These are phyloP conservation scores for Colletotrichum melonis DNA, from an alignment of 2,329 filamentous ascomycete genomes.

Conservation along the genomic window DNA sequence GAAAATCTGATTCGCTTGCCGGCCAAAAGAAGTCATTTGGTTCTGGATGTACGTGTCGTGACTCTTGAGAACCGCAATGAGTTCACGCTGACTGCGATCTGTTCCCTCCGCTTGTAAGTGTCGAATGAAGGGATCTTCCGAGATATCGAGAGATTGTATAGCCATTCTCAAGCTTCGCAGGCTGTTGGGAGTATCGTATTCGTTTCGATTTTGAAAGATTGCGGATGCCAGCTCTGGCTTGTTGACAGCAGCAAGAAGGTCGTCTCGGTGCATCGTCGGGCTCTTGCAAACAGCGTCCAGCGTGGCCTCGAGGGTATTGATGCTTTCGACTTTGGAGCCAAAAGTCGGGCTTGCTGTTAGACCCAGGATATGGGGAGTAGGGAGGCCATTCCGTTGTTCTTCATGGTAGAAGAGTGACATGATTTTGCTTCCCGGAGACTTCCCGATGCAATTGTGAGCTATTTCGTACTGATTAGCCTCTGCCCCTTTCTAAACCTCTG, in stretches of 20 bases:
- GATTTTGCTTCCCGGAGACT: constrained; percentile 74
- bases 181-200: constrained; percentile 45
- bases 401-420: constrained; percentile 79
- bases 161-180: constrained; percentile 56
- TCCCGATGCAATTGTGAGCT: constrained; percentile 81
- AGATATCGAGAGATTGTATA: constrained; percentile 62
- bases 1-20: constrained; percentile 61
- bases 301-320: constrained; percentile 74
- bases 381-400: constrained; percentile 47
- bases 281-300: constrained; percentile 77
- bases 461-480: constrained; percentile 30
- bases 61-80: constrained; percentile 53
- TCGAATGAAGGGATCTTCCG: constrained; percentile 70
- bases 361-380: constrained; percentile 77
- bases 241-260: constrained; percentile 76
- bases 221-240: constrained; percentile 65
- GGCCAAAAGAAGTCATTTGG: constrained; percentile 67
- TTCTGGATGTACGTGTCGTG: constrained; percentile 62
- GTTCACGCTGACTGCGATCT: constrained; percentile 50
- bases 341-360: constrained; percentile 84
- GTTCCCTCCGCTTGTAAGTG: constrained; percentile 55
- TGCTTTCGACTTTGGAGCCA: constrained; percentile 62
- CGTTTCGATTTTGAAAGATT: constrained; percentile 42
- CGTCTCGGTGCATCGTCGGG: constrained; percentile 75
- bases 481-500: not conserved